phyloP scores from a whole-genome alignment of 495 filamentous ascomycete species.

The Cercophora newfieldiana region DNA sequence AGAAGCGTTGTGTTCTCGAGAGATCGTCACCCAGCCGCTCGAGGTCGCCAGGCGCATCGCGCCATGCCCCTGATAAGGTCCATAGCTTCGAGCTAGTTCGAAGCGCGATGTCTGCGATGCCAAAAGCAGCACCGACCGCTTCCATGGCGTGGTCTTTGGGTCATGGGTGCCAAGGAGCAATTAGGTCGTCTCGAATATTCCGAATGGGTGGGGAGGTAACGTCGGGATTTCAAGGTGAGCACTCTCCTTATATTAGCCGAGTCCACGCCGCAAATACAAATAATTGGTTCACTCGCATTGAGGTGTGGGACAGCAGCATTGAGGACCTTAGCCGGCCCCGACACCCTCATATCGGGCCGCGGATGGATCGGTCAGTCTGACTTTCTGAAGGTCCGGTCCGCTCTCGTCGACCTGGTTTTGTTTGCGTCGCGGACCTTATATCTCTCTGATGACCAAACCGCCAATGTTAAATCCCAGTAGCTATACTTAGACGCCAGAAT shows the following conservation, averaged over 20 bases:
- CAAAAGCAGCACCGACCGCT: neutral
- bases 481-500: no score
- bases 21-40: conserved; percentile 9
- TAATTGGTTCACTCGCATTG: neutral
- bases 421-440: neutral
- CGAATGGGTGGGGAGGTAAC: neutral
- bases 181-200: neutral
- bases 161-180: neutral
- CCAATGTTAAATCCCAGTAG: no score
- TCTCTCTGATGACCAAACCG: no score
- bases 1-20: conserved; percentile 11
- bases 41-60: conserved; percentile 9
- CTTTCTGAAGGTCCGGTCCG: neutral
- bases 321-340: neutral
- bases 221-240: neutral
- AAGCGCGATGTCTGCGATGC: neutral
- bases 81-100: conserved; percentile 11
- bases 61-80: conserved; percentile 5
- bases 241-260: neutral
- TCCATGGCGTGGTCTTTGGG: neutral
- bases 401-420: neutral
- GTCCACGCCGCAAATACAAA: neutral
- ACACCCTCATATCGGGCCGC: neutral
- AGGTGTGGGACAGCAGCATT: neutral
- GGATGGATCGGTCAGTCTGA: neutral